Percentiles rank a stretch among this genome's conserved stretches.
Evolutionary conservation across 2,329 filamentous ascomycete genomes (phyloP).

Genomic region (Alternaria brassicae): DNA sequence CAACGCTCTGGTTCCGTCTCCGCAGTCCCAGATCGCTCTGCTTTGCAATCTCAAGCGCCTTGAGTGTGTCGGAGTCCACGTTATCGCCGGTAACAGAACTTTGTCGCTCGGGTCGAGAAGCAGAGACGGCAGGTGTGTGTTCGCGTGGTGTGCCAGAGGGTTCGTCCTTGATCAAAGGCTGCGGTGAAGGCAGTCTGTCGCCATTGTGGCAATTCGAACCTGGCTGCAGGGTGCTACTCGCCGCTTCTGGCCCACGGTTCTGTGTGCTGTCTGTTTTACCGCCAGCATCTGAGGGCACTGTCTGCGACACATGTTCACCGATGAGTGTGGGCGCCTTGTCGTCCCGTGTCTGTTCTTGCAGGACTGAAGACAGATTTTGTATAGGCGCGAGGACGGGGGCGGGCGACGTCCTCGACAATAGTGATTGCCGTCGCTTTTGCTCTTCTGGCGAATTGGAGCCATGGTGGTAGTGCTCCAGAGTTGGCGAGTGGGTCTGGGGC

Average conservation of each 20-base stretch:
- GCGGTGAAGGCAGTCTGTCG: conserved; percentile 34
- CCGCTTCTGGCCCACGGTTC: conserved; percentile 38
- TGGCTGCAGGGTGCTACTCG: conserved; percentile 17
- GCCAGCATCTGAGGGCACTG: conserved; percentile 22
- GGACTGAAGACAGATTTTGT: conserved; percentile 38
- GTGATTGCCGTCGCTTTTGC: conserved; percentile 48
- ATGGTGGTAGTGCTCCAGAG: conserved; percentile 58
- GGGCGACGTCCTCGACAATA: conserved; percentile 40
- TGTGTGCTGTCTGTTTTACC: conserved; percentile 29
- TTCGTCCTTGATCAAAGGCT: conserved; percentile 52
- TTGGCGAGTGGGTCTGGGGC: conserved; percentile 51
- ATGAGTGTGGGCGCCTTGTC: conserved; percentile 18
- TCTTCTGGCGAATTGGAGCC: conserved; percentile 55
- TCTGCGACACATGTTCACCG: conserved; percentile 37
- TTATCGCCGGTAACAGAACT: conserved; percentile 28
- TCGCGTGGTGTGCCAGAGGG: conserved; percentile 48
- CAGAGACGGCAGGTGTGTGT: conserved; percentile 38
- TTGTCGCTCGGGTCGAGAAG: conserved; percentile 30
- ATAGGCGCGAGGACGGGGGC: conserved; percentile 53
- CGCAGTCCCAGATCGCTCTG: conserved; percentile 54
- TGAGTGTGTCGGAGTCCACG: conserved; percentile 51
- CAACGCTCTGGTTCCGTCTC: conserved; percentile 44
- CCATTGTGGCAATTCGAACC: conserved; percentile 7
- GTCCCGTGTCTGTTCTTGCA: conserved; percentile 32
- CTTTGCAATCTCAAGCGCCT: conserved; percentile 55